Evolutionary conservation across 441 rosid species (phyloP).

Genomic region (Breynia disticha): DNA sequence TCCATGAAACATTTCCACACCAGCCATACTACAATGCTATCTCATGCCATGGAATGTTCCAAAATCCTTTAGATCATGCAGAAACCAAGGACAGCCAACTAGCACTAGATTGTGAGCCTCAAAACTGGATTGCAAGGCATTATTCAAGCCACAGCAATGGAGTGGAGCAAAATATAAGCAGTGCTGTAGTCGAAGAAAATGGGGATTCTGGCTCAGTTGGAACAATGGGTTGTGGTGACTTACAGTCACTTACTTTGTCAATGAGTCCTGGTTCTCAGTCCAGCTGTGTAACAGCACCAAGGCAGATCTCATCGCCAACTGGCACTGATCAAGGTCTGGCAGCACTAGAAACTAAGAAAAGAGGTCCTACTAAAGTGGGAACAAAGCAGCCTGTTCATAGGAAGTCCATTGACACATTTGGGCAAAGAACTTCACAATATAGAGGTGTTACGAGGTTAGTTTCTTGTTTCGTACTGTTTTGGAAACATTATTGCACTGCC

Average conservation of each 20-base stretch:
- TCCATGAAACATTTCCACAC: slow-evolving; percentile 27
- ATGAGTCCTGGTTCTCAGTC: slow-evolving; percentile 99
- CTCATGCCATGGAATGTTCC: slow-evolving; percentile 29
- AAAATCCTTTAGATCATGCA: slow-evolving; percentile 22
- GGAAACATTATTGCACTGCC: no score
- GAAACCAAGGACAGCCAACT: slow-evolving; percentile 22
- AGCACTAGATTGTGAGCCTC: slow-evolving; percentile 18
- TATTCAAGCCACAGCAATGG: slow-evolving; percentile 22
- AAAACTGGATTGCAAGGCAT: slow-evolving; percentile 40
- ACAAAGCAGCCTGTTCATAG: slow-evolving; percentile 83
- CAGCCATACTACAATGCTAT: slow-evolving; percentile 26
- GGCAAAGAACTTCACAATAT: slow-evolving; percentile 96
- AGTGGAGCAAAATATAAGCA: slow-evolving; percentile 27
- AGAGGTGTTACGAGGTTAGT: slow-evolving; percentile 92
- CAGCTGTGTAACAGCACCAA: slow-evolving; percentile 68
- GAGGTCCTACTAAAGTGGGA: slow-evolving; percentile 57
- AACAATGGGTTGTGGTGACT: slow-evolving; percentile 58
- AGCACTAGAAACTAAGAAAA: slow-evolving; percentile 59
- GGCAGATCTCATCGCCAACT: slow-evolving; percentile 36
- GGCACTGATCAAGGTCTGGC: slow-evolving; percentile 20
- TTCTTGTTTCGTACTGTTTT: not conserved
- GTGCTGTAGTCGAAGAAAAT: slow-evolving; percentile 27
- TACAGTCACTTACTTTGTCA: slow-evolving; percentile 84
- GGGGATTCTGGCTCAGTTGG: slow-evolving; percentile 31
- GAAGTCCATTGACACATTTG: slow-evolving; percentile 94